phyloP scores from a whole-genome alignment of 2,329 filamentous ascomycete species.

The Xylariales sp. region DNA sequence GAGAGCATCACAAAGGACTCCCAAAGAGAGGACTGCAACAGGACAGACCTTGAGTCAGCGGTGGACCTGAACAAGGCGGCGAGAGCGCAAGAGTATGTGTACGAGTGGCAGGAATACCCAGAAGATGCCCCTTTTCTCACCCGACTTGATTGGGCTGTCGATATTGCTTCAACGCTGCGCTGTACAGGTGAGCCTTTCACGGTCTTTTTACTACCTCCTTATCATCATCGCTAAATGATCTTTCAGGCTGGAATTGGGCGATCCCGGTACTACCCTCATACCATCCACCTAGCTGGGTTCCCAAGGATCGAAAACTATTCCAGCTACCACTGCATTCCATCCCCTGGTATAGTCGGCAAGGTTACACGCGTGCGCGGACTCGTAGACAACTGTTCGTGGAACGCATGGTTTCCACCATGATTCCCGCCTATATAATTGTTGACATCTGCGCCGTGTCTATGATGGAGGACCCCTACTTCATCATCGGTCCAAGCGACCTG shows the following conservation, averaged over 20 bases:
- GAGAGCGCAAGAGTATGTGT: conserved; percentile 35
- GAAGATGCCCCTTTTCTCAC: conserved; percentile 40
- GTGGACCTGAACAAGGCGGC: background rate
- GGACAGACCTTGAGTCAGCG: background rate
- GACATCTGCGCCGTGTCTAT: conserved; percentile 67
- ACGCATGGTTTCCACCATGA: conserved; percentile 41
- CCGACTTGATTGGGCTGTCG: conserved; percentile 51
- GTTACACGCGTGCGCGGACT: conserved; percentile 40
- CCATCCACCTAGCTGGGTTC: conserved; percentile 33
- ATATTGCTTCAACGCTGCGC: conserved; percentile 51
- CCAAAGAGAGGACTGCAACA: background rate
- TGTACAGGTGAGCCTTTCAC: conserved; percentile 41
- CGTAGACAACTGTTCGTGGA: conserved; percentile 39
- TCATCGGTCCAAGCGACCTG: conserved; percentile 41
- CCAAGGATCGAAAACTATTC: conserved; percentile 30
- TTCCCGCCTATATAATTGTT: conserved; percentile 57
- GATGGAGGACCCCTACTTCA: conserved; percentile 75
- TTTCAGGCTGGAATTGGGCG: conserved; percentile 53
- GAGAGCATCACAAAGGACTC: background rate
- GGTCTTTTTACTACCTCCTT: too few relatives aligned
- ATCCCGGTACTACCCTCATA: conserved; percentile 41
- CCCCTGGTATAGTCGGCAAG: conserved; percentile 37
- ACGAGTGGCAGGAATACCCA: conserved; percentile 59
- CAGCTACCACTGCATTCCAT: conserved; percentile 34
- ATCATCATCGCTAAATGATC: conserved; percentile 2